Conservation (phyloP, 2,329 filamentous ascomycete species). For the Ilyonectria destructans region DNA sequence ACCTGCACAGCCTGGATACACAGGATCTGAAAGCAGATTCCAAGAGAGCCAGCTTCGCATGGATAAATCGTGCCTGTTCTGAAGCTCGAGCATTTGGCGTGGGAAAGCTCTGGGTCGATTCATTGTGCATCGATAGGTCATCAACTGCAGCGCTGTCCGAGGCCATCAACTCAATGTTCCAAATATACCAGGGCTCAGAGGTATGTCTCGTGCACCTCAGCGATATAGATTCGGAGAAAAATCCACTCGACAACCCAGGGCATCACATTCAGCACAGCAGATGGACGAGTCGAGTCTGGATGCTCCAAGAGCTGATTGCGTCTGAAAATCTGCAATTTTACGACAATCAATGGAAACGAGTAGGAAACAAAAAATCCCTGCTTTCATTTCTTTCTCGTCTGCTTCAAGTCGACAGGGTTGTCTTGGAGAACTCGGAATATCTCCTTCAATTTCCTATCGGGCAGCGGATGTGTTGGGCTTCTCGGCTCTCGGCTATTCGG, state of each 20-base stretch:
- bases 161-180: constrained; percentile 13
- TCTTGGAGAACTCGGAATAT: neutral
- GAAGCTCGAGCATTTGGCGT: neutral
- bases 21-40: neutral
- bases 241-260: too few species aligned
- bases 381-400: neutral
- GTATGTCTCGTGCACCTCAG: neutral
- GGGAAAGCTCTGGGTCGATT: neutral
- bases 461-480: constrained; percentile 17
- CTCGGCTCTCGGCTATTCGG: constrained; percentile 25
- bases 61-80: neutral
- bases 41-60: too few species aligned
- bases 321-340: neutral
- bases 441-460: neutral
- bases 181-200: neutral
- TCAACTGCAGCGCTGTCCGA: neutral
- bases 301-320: constrained; percentile 7
- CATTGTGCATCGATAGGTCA: neutral
- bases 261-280: neutral
- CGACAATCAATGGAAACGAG: neutral
- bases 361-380: neutral
- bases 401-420: neutral
- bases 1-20: neutral
- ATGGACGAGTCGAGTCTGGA: neutral
- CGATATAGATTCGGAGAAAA: neutral